These are phyloP conservation scores for Conidiobolus incongruus DNA, from an alignment of 371 early-diverging fungal genomes.

Conservation along the genomic window DNA sequence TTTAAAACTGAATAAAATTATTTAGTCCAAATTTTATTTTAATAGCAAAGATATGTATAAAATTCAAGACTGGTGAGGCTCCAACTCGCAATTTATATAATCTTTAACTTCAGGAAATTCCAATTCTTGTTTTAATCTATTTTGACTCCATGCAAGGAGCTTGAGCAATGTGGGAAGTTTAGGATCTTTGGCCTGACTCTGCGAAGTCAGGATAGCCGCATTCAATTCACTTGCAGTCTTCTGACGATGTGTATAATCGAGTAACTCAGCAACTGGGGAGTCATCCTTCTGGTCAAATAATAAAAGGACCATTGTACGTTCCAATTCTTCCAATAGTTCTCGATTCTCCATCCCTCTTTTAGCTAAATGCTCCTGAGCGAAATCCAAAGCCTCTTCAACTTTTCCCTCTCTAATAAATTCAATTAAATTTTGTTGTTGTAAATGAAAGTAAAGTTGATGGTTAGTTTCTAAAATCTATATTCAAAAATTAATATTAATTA, in stretches of 20 bases:
- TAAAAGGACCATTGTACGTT: constrained; percentile 83
- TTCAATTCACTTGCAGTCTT: constrained; percentile 86
- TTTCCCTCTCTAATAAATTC: constrained; percentile 70
- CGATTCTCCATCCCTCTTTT: constrained; percentile 89
- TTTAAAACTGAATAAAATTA: no score
- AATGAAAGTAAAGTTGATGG: constrained; percentile 78
- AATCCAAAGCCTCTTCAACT: constrained; percentile 64
- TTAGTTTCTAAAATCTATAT: constrained; percentile 79
- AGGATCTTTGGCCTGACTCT: constrained; percentile 81
- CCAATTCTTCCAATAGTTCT: constrained; percentile 79
- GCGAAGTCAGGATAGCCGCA: constrained; percentile 69
- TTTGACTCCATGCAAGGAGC: constrained; percentile 82
- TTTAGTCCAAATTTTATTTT: no score
- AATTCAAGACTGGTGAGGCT: no score
- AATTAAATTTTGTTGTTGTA: constrained; percentile 89
- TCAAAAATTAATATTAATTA: not conserved
- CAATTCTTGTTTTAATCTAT: constrained; percentile 52
- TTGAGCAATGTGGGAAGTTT: constrained; percentile 72
- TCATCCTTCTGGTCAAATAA: constrained; percentile 34
- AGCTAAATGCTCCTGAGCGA: constrained; percentile 92
- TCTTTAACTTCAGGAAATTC: constrained; percentile 66
- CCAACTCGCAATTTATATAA: constrained; percentile 56
- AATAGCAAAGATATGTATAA: no score
- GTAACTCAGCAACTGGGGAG: constrained; percentile 59
- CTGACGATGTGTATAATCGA: constrained; percentile 71